Base-by-base conservation (phyloP, 2,329 filamentous ascomycete species). In the Lasiodiplodia citricola region DNA sequence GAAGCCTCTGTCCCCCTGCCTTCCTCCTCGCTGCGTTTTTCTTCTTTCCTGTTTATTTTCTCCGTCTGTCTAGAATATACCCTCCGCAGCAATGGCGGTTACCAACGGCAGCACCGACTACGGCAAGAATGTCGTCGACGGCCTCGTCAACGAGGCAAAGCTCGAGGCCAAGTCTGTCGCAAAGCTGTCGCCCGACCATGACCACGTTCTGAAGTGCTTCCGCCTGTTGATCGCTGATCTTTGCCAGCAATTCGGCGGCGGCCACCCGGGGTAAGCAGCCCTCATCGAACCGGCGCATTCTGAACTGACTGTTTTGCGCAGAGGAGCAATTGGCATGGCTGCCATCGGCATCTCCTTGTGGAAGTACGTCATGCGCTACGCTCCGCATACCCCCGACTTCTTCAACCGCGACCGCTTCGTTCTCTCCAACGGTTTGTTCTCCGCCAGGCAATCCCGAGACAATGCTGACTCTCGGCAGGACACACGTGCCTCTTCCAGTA, bases 211-310 rank as follows among this genome's bases (percentile, higher is more conserved):
- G 63, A 85, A 84, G 72, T 87, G 86, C 6, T 90, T 91, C 74
- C 83, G 90, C 67, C 80, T 86, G 62, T 79, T 92, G 37, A 89
- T 92, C 69, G 88, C 90, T 55, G 90, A 92, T 75, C 79, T 92
- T 3, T 91, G 89, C 73, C 85, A 92, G 75, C 89, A 92, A 71
- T 92, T 91, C 78, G 87, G 87, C 70, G 89, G 89, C 44, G 90
- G 90, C 0, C 90, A 92, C 74, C 90, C 89, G 21, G 90, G 89
- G 86, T 89, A 81, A 72, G 83, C 57, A 51, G 8, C 11, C 10
- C 44, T 14, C 13, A 8, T 38, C 16, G 14, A 21, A 35, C 8
- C 31, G 31, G 31, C 31, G 31, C 10, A 7, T n/a, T 25, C 50
- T 31, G 23, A 28, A 47, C 70, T 73, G 56, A 73, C 18, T 28